Evolutionary conservation across 345 rosid species (phyloP), one percentile per base, ranked within the genome.

Genomic region (Arabidopsis thaliana): DNA sequence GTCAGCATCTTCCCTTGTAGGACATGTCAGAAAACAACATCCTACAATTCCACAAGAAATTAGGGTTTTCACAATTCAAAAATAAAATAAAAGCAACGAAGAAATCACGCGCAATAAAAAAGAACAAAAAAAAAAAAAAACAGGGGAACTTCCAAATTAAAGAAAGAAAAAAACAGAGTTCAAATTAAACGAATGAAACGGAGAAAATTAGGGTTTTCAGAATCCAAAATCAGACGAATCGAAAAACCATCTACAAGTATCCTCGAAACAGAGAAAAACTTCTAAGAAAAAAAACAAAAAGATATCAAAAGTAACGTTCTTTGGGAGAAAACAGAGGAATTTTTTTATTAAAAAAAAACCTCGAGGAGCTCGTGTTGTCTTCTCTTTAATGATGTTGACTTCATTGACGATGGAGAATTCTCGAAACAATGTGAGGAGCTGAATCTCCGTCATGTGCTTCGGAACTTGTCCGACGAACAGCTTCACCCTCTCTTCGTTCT

Each of bases 391-490:
- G 88, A 95, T 81, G 86, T 92, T 95, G 89, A 95, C 99, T 86
- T 92, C 97, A 83, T 95, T 90, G 13, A 92, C 93, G 69, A 84
- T 36, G 30, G 97, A 87, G 75, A 92, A 87, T 78, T 92, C 97
- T 63, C 82, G 64, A 86, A 95, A 95, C 93, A 92, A 79, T 81
- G 87, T 69, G 53, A 95, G 92, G 52, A 95, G 93, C 69, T 95
- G 89, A 78, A 84, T 78, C 82, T 95, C 99, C 66, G 89, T 86
- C 97, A 95, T 87, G 72, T 86, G 84, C 84, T 88, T 95, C 20
- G 99, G 99, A 40, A 95, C 97, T 84, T 95, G 99, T 80, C 99
- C 99, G 16, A 95, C 97, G 83, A 95, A 95, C 59, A 92, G 82
- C 89, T 95, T 95, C 46, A 95, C 99, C 84, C 86, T 87, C 69